Base-by-base conservation (phyloP, 768 basidiomycete genomes). In the Tubosaeta sp. region DNA sequence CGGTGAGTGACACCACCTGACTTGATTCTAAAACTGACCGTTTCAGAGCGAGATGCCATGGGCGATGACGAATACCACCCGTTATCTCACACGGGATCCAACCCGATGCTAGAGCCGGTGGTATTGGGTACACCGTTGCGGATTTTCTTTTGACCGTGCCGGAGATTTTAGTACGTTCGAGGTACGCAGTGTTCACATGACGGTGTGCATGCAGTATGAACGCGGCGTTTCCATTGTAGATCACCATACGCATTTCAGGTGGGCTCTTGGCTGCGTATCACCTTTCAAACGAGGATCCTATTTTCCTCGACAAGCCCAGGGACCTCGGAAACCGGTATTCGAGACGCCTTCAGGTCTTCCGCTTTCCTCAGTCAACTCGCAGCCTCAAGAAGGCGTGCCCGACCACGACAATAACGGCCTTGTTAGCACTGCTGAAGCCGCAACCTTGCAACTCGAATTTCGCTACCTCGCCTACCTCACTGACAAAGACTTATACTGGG, bases 41-140 rank as follows among this genome's bases (percentile, higher is more conserved):
- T 44, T 25, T 39, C 71, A 93, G 92, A 93, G 71, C 73, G 82
- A 41, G 84, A 96, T 65, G 94, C 94, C 2, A 93, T 91, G 82
- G 94, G 94, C 1, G 78, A 78, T 49, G 93, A 96, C 71, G 90
- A 95, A 67, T 96, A 92, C 61, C 91, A 95, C 61, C 94, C 94
- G 0, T 76, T 98, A 22, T 78, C 78, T 46, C 76, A 76, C 44
- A 71, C 69, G 24, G 94, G 94, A 4, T 78, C 81, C 9, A 93
- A 98, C 66, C 75, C 97, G 25, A 86, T n/a, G n/a, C 88, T 0
- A 58, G 69, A 5, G 84, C 82, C 2, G 91, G 90, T 32, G 86
- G 90, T 13, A 86, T 96, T 46, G 93, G 93, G 21, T 94, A 93
- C 65, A 90, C 86, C 32, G 85, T 98, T 40, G 78, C 87, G 49